Conservation (phyloP, 2,329 filamentous ascomycete species). For the Ilyonectria mors-panacis region DNA sequence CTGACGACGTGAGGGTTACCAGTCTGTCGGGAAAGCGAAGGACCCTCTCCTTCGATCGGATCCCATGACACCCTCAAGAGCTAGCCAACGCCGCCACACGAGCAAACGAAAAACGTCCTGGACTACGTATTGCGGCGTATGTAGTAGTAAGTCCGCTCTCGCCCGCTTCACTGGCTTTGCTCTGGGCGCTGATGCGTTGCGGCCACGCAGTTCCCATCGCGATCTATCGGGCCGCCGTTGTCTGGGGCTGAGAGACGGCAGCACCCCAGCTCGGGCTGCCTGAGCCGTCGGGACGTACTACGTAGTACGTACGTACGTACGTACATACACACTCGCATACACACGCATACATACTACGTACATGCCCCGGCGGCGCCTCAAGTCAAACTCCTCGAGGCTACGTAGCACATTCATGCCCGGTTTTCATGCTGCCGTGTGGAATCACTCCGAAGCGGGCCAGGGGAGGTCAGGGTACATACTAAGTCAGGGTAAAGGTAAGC, state of each 20-base stretch:
- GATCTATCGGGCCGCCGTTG: conserved; percentile 36
- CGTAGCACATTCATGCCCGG: conserved; percentile 14
- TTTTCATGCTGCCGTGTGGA: conserved; percentile 15
- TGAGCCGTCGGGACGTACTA: conserved; percentile 10
- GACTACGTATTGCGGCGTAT: too few relatives aligned
- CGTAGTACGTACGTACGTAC: neutral
- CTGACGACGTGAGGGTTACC: conserved; percentile 40
- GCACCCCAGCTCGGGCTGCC: conserved; percentile 21
- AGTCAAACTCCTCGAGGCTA: neutral
- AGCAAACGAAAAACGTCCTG: neutral
- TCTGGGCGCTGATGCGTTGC: neutral
- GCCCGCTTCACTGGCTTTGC: conserved; percentile 16
- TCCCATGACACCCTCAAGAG: conserved; percentile 29
- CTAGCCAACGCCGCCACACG: conserved; percentile 8
- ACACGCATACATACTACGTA: too few relatives aligned
- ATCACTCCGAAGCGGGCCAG: conserved; percentile 17
- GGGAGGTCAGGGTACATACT: conserved; percentile 2
- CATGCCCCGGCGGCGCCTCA: too few relatives aligned
- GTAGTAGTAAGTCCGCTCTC: neutral
- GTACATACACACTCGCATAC: too few relatives aligned
- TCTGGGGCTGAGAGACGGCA: conserved; percentile 33
- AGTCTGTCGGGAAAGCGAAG: conserved; percentile 44
- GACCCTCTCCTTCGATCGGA: conserved; percentile 30
- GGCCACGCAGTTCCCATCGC: conserved; percentile 27
- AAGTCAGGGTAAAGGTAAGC: neutral